Evolutionary conservation across 2,329 filamentous ascomycete genomes (phyloP), one percentile per base, ranked within the genome.

Genomic region (Diaporthe destruens): DNA sequence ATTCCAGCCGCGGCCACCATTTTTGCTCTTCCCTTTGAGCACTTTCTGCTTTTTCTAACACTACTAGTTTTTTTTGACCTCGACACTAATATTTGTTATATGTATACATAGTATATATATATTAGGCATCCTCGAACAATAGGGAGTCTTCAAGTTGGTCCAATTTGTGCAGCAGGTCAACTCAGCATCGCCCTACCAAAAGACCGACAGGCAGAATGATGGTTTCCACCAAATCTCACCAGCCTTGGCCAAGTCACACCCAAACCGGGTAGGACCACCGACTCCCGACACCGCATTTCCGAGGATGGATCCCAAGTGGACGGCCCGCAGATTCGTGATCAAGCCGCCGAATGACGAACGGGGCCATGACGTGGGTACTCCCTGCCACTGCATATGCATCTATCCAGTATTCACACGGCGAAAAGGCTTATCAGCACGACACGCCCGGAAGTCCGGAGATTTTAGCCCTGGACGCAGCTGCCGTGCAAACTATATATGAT

Each of bases 271-370:
- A n/a, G 66, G 8, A n/a, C 8, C 11, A n/a, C 72, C 72, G 72
- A 72, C 56, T 54, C 51, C 72, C 72, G 70, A 54, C 18, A n/a
- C 36, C 32, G 36, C 69, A 63, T 56, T 65, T 67, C 54, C 72
- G 61, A 36, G 16, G n/a, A 66, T 53, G 57, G 54, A 47, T n/a
- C 25, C 16, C 32, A 69, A n/a, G 51, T 44, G 14, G 59, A 42
- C 32, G 49, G n/a, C 63, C 53, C 59, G 55, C 69, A 72, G 56
- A 72, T 71, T 66, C 70, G 72, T 74, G 63, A 72, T 39, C 32
- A 51, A 66, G 56, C 72, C 63, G 59, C 69, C 29, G n/a, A 44
- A 73, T 73, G 72, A 71, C 72, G 72, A 69, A n/a, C 51, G 29
- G 39, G 36, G 51, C 23, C 16, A 4, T 7, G 25, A 23, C 44